A percentile compares a stretch with the other conserved stretches of the same genome.
Conservation (phyloP, 768 basidiomycete species). For the Butyriboletus loyo region DNA sequence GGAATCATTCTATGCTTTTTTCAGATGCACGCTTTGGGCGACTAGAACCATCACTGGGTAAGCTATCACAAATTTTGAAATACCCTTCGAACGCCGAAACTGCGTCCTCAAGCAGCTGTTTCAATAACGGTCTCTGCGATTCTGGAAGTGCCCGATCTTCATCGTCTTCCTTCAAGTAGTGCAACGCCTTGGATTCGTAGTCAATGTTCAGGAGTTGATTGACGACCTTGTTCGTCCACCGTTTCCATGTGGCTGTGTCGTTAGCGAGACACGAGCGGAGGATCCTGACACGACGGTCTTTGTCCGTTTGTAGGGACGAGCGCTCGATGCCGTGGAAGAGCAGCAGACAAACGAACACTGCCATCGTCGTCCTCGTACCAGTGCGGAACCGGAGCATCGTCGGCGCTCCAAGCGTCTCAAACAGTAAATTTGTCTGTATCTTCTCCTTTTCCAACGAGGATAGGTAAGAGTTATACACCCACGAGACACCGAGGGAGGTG, state of each 20-base stretch:
- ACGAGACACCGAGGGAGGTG: constrained; percentile 29
- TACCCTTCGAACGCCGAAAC: constrained; percentile 14
- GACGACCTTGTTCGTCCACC: constrained; percentile 23
- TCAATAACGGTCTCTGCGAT: constrained; percentile 1
- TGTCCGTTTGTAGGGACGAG: not conserved
- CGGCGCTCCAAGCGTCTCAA: constrained; percentile 8
- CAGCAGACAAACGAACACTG: constrained; percentile 23
- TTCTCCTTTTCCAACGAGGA: constrained; percentile 36
- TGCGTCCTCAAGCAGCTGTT: constrained; percentile 18
- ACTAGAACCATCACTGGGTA: constrained; percentile 5
- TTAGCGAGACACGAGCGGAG: constrained; percentile 19
- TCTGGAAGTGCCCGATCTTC: not conserved
- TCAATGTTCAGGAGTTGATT: constrained; percentile 9
- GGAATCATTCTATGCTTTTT: not conserved
- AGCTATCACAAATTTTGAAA: fast-evolving
- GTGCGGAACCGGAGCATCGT: constrained; percentile 10
- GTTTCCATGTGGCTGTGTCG: constrained; percentile 21
- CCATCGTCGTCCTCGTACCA: constrained; percentile 21
- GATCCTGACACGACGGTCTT: constrained; percentile 1
- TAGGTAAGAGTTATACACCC: constrained; percentile 34
- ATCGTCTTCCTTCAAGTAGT: not conserved
- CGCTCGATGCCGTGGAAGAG: constrained; percentile 15
- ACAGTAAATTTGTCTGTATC: constrained; percentile 19
- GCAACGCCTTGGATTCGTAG: not conserved
- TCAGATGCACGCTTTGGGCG: no score